Percentiles rank a stretch among this genome's conserved stretches.
These are phyloP conservation scores for Prunella vulgaris DNA, from an alignment of 257 asterid genomes.

Conservation along the genomic window DNA sequence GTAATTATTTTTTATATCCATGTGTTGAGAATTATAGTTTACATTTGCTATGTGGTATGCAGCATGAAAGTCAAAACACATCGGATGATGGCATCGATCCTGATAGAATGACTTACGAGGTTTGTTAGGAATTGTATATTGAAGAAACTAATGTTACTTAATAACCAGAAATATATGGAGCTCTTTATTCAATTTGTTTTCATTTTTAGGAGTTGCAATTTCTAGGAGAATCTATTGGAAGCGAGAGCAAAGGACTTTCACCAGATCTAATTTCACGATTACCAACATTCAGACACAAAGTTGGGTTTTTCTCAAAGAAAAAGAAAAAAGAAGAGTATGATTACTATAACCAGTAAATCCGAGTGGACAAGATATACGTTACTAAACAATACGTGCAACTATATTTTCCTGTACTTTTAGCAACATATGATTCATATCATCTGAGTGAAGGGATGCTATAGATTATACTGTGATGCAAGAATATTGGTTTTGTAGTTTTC, in stretches of 20 bases:
- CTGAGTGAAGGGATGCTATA: no score
- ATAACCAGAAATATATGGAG: not conserved
- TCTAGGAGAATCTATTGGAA: slow-evolving; percentile 76
- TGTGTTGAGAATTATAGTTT: not conserved
- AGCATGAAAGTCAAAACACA: slow-evolving; percentile 39
- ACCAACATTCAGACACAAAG: slow-evolving; percentile 70
- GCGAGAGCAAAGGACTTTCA: slow-evolving; percentile 69
- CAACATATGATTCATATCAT: no score
- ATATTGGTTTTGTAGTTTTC: no score
- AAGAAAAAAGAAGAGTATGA: slow-evolving; percentile 44
- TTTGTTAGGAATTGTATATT: slow-evolving; percentile 23
- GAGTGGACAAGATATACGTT: not conserved
- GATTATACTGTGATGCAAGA: no score
- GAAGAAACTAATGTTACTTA: not conserved
- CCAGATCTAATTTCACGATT: slow-evolving; percentile 60
- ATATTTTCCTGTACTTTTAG: not conserved
- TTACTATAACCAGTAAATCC: slow-evolving; percentile 10
- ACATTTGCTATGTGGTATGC: slow-evolving; percentile 22
- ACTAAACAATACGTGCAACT: not conserved
- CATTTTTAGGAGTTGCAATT: slow-evolving; percentile 62
- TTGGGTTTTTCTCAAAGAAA: slow-evolving; percentile 49
- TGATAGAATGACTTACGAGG: slow-evolving; percentile 88
- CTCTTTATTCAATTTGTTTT: slow-evolving; percentile 2
- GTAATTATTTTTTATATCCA: slow-evolving; percentile 15
- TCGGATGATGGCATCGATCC: slow-evolving; percentile 68